Conservation (phyloP, 202 grass and related monocot species). For the Saccharum hybrid region DNA sequence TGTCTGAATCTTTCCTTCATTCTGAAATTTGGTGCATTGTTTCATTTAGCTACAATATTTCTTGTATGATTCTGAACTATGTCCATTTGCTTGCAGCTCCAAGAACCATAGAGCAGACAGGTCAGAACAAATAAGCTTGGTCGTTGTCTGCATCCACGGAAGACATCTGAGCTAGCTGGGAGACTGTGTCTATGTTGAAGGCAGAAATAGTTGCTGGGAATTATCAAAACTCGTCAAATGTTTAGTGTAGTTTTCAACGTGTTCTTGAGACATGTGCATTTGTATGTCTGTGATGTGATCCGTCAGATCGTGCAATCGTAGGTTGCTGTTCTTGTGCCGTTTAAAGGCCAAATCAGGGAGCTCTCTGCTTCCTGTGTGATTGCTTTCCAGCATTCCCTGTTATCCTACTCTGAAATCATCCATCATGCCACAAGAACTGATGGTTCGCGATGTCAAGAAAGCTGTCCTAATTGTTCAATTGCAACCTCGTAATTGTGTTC, state of each 20-base stretch:
- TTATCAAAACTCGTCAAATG: slow-evolving; percentile 38
- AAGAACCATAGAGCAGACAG: slow-evolving; percentile 50
- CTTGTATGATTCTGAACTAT: slow-evolving; percentile 24
- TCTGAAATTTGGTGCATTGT: background rate
- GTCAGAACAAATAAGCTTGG: slow-evolving; percentile 46
- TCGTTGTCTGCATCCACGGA: background rate
- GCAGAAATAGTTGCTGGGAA: slow-evolving; percentile 38
- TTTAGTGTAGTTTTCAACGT: slow-evolving; percentile 44
- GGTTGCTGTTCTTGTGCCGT: slow-evolving; percentile 21
- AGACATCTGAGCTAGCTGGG: slow-evolving; percentile 31
- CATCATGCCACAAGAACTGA: slow-evolving; percentile 30
- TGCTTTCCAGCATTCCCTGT: background rate
- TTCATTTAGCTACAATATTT: background rate
- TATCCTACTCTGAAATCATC: slow-evolving; percentile 24
- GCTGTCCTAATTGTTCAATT: slow-evolving; percentile 4
- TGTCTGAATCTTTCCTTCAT: background rate
- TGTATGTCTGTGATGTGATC: slow-evolving; percentile 42
- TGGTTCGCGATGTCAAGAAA: slow-evolving; percentile 31
- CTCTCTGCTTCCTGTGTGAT: slow-evolving; percentile 18
- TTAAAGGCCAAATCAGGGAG: slow-evolving; percentile 13
- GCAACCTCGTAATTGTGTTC: background rate
- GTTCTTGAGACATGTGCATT: slow-evolving; percentile 15
- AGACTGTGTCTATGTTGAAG: slow-evolving; percentile 9
- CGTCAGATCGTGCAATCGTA: slow-evolving; percentile 28
- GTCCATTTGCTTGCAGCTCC: slow-evolving; percentile 52